These are phyloP conservation scores for Solanum chmielewskii DNA, from an alignment of 257 asterid species.

Conservation along the genomic window DNA sequence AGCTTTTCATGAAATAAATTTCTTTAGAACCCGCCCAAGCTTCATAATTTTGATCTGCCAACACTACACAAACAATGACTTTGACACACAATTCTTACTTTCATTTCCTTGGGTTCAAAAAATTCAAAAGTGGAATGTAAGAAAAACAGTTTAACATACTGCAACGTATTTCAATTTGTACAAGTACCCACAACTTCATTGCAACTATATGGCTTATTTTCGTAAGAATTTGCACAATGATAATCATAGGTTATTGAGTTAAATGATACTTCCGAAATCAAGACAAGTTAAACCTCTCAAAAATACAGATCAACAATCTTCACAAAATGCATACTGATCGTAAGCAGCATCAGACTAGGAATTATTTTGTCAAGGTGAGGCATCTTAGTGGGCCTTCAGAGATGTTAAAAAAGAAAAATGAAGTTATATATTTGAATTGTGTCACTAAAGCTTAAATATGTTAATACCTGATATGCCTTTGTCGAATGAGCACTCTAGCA, in stretches of 20 bases:
- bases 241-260: not conserved
- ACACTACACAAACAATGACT: not conserved
- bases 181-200: not conserved
- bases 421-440: not conserved
- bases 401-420: not conserved
- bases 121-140: not conserved
- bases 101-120: not conserved
- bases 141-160: not conserved
- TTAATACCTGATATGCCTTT: slow-evolving; percentile 54
- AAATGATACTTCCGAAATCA: not conserved
- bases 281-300: not conserved
- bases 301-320: not conserved
- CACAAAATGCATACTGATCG: not conserved
- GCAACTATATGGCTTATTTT: not conserved
- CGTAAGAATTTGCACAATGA: not conserved
- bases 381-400: not conserved
- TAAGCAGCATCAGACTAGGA: not conserved
- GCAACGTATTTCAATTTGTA: not conserved
- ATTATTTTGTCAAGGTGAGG: not conserved
- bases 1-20: not conserved
- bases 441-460: not conserved
- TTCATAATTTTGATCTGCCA: not conserved
- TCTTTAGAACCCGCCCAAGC: not conserved
- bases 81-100: not conserved
- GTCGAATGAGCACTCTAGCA: slow-evolving; percentile 40